Conservation (phyloP, 768 basidiomycete genomes). For the Leccinum boreale region DNA sequence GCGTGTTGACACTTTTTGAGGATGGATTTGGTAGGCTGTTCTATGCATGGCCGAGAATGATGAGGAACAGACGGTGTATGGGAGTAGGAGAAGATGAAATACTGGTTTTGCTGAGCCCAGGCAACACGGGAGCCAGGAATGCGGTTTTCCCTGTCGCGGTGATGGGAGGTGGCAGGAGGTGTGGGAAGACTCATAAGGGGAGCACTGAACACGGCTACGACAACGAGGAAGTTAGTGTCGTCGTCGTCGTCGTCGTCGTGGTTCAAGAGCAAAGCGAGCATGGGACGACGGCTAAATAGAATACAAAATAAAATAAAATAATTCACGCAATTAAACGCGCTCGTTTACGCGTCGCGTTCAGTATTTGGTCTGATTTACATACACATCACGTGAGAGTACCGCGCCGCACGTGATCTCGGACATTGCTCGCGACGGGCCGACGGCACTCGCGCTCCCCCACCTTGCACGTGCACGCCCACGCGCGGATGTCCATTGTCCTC, state of each 20-base stretch:
- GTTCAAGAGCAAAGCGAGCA: constrained; percentile 4
- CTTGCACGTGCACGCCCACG: too few relatives aligned
- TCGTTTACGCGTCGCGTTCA: constrained; percentile 40
- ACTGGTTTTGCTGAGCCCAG: constrained; percentile 52
- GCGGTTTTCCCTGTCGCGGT: constrained; percentile 52
- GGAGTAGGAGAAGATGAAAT: constrained; percentile 38
- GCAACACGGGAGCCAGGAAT: constrained; percentile 40
- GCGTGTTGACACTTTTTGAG: constrained; percentile 50
- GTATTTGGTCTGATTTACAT: constrained; percentile 28
- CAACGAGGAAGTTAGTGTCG: background rate
- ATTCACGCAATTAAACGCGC: constrained; percentile 34
- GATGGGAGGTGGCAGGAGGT: constrained; percentile 59
- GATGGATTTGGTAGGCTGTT: constrained; percentile 60
- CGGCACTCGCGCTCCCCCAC: too few relatives aligned
- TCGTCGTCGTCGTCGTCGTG: constrained; percentile 18
- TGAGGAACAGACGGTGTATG: constrained; percentile 21
- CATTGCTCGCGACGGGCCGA: too few relatives aligned
- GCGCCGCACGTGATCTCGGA: background rate
- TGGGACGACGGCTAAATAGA: constrained; percentile 12
- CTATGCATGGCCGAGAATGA: constrained; percentile 36
- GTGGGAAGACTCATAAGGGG: constrained; percentile 49
- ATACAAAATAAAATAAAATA: constrained; percentile 23
- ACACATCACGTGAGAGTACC: constrained; percentile 13
- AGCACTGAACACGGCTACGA: constrained; percentile 11
- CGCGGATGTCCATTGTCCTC: too few relatives aligned